These are phyloP conservation scores for Dryas integrifolia DNA, from an alignment of 331 rosid genomes.

Conservation along the genomic window DNA sequence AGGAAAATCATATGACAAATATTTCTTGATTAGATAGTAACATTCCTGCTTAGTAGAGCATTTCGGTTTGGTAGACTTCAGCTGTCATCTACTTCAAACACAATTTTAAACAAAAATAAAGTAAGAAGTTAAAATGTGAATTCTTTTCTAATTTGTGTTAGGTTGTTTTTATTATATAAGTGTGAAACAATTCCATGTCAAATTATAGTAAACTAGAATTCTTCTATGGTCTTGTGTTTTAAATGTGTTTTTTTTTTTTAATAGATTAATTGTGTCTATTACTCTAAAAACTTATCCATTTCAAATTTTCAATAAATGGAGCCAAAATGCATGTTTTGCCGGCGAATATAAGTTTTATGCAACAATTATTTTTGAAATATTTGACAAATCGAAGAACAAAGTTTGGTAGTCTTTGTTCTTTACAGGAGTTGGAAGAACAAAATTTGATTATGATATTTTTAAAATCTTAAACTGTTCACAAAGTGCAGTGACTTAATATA, in stretches of 20 bases:
- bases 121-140: not conserved
- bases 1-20: not conserved
- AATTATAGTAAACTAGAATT: not conserved
- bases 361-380: too few species aligned
- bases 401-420: not conserved
- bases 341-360: too few species aligned
- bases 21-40: not conserved
- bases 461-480: slow-evolving; percentile 5
- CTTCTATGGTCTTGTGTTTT: not conserved
- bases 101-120: not conserved
- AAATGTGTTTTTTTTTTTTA: too few species aligned
- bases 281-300: too few species aligned
- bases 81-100: not conserved
- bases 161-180: not conserved
- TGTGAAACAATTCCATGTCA: not conserved
- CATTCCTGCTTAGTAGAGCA: not conserved
- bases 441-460: not conserved
- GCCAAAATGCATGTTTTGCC: not conserved
- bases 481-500: slow-evolving; percentile 26
- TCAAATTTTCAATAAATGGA: not conserved
- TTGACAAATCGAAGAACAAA: too few species aligned
- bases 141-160: too few species aligned
- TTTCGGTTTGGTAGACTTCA: not conserved
- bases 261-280: too few species aligned
- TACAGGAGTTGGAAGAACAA: not conserved